Percentiles rank a stretch among this genome's conserved stretches.
phyloP scores from a whole-genome alignment of 148 eudicot species.

The Hydrangea macrophylla region DNA sequence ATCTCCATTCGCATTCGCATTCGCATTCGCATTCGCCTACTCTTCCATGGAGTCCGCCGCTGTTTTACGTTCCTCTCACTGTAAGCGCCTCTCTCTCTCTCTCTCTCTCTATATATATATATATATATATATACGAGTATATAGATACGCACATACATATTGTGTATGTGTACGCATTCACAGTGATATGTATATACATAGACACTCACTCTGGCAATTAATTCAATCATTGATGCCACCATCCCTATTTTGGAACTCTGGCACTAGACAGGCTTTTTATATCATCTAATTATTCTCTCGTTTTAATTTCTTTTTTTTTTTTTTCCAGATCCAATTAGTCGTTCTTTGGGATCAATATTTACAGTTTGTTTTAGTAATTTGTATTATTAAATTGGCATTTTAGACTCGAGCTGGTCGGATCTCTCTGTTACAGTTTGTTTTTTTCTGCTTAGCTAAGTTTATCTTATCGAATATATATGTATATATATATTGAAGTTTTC shows the following conservation, averaged over 20 bases:
- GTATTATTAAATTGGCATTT: no score
- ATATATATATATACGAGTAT: background rate
- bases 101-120: background rate
- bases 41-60: constrained; percentile 17
- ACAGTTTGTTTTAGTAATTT: no score
- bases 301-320: background rate
- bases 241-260: background rate
- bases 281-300: background rate
- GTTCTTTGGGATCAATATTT: no score
- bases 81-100: constrained; percentile 3
- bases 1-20: background rate
- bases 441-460: background rate
- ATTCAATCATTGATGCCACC: background rate
- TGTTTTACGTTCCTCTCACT: constrained; percentile 13
- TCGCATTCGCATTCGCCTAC: background rate
- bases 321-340: no score
- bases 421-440: background rate
- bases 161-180: background rate
- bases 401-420: background rate
- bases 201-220: background rate
- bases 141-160: background rate
- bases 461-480: background rate
- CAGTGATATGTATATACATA: background rate
- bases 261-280: background rate
- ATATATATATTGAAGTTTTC: no score